Evolutionary conservation across 495 filamentous ascomycete genomes (phyloP).

Genomic region (Aspergillus campestris): DNA sequence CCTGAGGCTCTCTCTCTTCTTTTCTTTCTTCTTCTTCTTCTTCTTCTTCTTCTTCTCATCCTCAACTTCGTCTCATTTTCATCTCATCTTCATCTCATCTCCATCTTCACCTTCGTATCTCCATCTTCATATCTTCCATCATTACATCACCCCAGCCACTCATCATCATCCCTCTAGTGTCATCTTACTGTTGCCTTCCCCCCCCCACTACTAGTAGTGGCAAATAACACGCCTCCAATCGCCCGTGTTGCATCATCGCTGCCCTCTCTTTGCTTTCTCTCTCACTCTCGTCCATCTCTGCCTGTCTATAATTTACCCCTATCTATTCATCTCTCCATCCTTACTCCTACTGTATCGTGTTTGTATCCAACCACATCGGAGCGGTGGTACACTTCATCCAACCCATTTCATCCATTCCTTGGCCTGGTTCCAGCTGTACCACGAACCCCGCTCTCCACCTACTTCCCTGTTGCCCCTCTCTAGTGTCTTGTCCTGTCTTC

Average conservation of each 20-base stretch:
- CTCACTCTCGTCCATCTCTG: background rate
- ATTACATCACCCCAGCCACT: background rate
- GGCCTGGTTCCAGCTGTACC: too few relatives aligned
- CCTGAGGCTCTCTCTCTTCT: conserved; percentile 6
- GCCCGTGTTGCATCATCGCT: too few relatives aligned
- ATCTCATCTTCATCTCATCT: conserved; percentile 2
- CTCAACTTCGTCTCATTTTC: conserved; percentile 2
- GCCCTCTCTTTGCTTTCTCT: background rate
- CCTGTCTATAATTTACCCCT: background rate
- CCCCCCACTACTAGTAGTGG: too few relatives aligned
- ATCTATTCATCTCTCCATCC: background rate
- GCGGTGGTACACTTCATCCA: too few relatives aligned
- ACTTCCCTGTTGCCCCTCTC: conserved; percentile 1
- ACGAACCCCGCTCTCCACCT: background rate
- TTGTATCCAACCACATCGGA: too few relatives aligned
- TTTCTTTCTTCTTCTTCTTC: background rate
- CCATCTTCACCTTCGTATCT: conserved; percentile 1
- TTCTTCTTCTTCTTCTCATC: conserved; percentile 2
- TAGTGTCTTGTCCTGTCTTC: background rate
- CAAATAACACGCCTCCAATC: too few relatives aligned
- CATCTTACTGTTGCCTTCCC: background rate
- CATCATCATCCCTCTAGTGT: background rate
- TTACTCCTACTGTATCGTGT: background rate
- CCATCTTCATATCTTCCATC: background rate
- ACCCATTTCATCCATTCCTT: background rate